Percentiles rank a stretch among this genome's conserved stretches.
phyloP scores from a whole-genome alignment of 257 asterid genomes.

The Dorcoceras hygrometricum region DNA sequence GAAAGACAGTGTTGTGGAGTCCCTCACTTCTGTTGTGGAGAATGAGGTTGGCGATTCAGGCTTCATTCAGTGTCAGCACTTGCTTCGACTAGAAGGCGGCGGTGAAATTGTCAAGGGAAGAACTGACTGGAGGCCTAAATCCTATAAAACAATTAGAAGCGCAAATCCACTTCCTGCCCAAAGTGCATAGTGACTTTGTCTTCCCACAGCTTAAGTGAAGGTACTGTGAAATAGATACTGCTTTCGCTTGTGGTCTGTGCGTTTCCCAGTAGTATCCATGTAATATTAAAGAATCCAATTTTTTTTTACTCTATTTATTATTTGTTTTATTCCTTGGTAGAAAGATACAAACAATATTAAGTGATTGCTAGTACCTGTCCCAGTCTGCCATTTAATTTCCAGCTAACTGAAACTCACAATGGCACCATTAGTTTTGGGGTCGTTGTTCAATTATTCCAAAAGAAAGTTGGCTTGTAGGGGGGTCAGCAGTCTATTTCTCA shows the following conservation, averaged over 20 bases:
- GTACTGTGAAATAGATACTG: not conserved
- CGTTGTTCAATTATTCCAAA: no score
- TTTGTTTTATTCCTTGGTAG: no score
- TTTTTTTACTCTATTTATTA: no score
- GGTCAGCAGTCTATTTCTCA: not conserved
- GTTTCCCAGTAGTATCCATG: no score
- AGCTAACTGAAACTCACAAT: not conserved
- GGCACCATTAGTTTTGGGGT: not conserved
- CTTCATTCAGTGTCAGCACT: slow-evolving; percentile 74
- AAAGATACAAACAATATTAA: not conserved
- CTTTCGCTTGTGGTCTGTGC: not conserved
- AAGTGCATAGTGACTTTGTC: slow-evolving; percentile 31
- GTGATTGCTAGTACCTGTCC: not conserved
- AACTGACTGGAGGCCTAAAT: slow-evolving; percentile 88
- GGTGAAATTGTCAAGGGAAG: slow-evolving; percentile 90
- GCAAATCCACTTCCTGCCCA: slow-evolving; percentile 45
- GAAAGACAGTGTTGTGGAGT: slow-evolving; percentile 93
- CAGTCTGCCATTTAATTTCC: no score
- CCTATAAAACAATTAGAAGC: slow-evolving; percentile 36
- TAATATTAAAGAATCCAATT: not conserved
- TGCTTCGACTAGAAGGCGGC: slow-evolving; percentile 83
- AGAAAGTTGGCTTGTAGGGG: not conserved
- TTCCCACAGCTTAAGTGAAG: slow-evolving; percentile 15
- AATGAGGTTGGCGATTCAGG: slow-evolving; percentile 45
- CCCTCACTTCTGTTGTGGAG: slow-evolving; percentile 66